A percentile compares a stretch with the other conserved stretches of the same genome.
These are phyloP conservation scores for Amauroascus verrucosus DNA, from an alignment of 2,329 filamentous ascomycete species.

Conservation along the genomic window DNA sequence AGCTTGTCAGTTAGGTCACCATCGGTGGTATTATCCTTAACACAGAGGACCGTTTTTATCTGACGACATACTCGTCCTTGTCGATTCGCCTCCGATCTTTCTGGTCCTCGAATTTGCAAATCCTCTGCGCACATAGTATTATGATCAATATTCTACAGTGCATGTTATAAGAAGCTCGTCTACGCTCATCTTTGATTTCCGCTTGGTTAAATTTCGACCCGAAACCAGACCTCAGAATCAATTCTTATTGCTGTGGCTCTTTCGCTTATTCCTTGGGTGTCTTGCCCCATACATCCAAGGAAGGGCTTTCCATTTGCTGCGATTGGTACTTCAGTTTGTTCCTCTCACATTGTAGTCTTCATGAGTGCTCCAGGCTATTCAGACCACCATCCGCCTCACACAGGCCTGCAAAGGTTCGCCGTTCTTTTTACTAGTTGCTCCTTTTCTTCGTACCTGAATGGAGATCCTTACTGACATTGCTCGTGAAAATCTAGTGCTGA, in stretches of 20 bases:
- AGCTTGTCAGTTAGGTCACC: constrained; percentile 6
- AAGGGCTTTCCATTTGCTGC: constrained; percentile 17
- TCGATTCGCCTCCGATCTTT: constrained; percentile 10
- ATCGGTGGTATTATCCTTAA: constrained; percentile 5
- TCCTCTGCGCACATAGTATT: constrained; percentile 20
- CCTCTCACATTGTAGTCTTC: constrained; percentile 26
- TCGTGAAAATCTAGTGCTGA: constrained; percentile 40
- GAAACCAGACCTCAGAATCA: neutral
- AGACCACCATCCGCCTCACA: constrained; percentile 34
- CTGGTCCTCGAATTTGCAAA: neutral
- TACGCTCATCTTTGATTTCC: neutral
- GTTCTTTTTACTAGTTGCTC: constrained; percentile 6
- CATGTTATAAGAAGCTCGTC: neutral
- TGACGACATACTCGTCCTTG: constrained; percentile 4
- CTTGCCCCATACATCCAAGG: constrained; percentile 12
- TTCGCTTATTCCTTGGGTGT: constrained; percentile 15
- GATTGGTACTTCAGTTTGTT: constrained; percentile 18
- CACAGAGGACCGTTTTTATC: constrained; percentile 4
- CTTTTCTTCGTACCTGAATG: neutral
- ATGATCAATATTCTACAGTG: constrained; percentile 13
- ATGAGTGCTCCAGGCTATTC: constrained; percentile 35
- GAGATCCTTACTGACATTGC: constrained; percentile 28
- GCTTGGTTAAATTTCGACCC: neutral
- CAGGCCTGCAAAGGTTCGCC: constrained; percentile 33
- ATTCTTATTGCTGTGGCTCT: constrained; percentile 6